Evolutionary conservation across 192 early-diverging fungal species (phyloP).

Genomic region (Mortierella antarctica): DNA sequence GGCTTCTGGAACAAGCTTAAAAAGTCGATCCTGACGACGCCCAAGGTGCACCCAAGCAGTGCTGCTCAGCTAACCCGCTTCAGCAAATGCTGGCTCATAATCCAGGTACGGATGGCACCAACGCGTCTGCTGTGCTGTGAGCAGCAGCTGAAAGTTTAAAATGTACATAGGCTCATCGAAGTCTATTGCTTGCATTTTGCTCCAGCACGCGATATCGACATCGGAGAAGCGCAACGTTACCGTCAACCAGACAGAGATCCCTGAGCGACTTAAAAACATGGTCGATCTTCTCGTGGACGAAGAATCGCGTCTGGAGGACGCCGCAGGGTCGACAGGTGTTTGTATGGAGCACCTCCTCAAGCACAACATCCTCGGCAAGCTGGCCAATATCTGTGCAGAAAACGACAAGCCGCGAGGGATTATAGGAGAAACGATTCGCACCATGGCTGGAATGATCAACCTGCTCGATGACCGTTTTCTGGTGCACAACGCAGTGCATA

Average conservation of each 20-base stretch:
- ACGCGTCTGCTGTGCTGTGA: no score
- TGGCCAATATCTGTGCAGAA: constrained; percentile 78
- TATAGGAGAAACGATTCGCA: constrained; percentile 81
- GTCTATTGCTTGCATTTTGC: not conserved
- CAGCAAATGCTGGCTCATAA: constrained; percentile 76
- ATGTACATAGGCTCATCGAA: no score
- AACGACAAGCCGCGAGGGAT: constrained; percentile 82
- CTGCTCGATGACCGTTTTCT: constrained; percentile 90
- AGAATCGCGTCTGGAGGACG: constrained; percentile 78
- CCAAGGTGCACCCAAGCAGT: constrained; percentile 67
- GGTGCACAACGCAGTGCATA: constrained; percentile 90
- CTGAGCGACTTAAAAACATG: constrained; percentile 78
- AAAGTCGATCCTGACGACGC: constrained; percentile 72
- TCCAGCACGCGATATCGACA: constrained; percentile 27
- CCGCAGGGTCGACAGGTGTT: constrained; percentile 73
- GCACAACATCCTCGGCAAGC: constrained; percentile 79
- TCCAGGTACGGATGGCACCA: constrained; percentile 57
- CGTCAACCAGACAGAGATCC: constrained; percentile 84
- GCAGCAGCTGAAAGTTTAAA: no score
- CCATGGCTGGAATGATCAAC: constrained; percentile 82
- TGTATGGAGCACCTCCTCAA: constrained; percentile 93
- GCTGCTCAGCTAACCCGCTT: constrained; percentile 76
- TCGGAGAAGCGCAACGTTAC: constrained; percentile 44
- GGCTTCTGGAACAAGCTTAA: constrained; percentile 52
- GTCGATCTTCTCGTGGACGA: constrained; percentile 91